These are phyloP conservation scores for Lepraria neglecta DNA, from an alignment of 495 filamentous ascomycete species.

Conservation along the genomic window DNA sequence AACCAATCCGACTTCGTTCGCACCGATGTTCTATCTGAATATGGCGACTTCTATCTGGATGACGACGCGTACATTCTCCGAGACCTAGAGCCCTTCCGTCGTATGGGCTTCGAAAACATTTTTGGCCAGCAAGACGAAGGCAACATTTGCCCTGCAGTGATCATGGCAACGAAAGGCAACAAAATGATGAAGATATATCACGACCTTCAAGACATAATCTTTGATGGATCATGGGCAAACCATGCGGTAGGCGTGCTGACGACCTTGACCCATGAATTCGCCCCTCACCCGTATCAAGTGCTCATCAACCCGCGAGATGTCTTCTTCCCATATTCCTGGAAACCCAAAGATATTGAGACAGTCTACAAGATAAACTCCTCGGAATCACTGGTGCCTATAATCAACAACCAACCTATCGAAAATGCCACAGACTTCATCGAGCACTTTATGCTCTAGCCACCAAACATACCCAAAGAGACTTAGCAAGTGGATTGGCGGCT, in stretches of 20 bases:
- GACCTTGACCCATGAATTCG: conserved; percentile 6
- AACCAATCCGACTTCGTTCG: conserved; percentile 10
- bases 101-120: conserved; percentile 4
- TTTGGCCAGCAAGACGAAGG: not conserved
- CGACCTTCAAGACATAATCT: conserved; percentile 2
- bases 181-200: not conserved
- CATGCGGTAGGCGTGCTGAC: not conserved
- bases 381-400: not conserved
- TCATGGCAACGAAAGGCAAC: conserved; percentile 3
- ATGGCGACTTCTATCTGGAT: conserved; percentile 14
- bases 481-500: conserved; percentile 9
- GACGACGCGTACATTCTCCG: conserved; percentile 5
- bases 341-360: not conserved
- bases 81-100: not conserved
- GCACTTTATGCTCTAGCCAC: not conserved
- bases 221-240: conserved; percentile 8
- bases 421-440: not conserved
- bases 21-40: not conserved
- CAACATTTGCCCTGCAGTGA: not conserved
- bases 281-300: not conserved
- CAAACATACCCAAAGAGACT: not conserved
- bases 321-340: not conserved
- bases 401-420: not conserved
- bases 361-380: not conserved
- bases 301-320: not conserved